Conservation (phyloP, 176 grass and related monocot species). For the Juncus inflexus region DNA sequence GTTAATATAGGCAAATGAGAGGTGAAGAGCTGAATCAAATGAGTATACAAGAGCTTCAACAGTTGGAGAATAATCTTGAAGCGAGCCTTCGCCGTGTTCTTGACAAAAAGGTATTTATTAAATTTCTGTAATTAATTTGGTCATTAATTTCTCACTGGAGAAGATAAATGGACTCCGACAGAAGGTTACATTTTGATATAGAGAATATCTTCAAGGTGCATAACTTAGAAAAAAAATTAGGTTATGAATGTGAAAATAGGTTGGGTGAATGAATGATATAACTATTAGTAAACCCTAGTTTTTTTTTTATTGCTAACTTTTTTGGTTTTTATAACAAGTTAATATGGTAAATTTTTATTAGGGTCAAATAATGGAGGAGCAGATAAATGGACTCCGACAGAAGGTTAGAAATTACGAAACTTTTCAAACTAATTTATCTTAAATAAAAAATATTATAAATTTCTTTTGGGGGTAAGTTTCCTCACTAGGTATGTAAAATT, state of each 20-base stretch:
- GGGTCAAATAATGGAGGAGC: conserved; percentile 74
- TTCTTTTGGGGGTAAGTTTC: conserved; percentile 32
- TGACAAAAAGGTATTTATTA: conserved; percentile 56
- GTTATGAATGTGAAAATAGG: too few species aligned
- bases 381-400: conserved; percentile 60
- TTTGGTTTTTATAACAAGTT: too few species aligned
- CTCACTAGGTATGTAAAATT: not conserved
- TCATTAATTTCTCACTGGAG: not conserved
- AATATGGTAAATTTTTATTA: conserved; percentile 28
- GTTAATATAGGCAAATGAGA: conserved; percentile 65
- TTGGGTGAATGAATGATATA: too few species aligned
- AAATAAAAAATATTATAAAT: conserved; percentile 3
- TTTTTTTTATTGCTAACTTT: conserved; percentile 2
- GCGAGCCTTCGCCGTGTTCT: conserved; percentile 60
- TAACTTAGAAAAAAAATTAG: too few species aligned
- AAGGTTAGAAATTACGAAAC: conserved; percentile 55
- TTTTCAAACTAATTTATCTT: conserved; percentile 24
- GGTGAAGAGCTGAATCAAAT: conserved; percentile 78
- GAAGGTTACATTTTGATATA: not conserved
- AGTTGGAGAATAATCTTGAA: conserved; percentile 84
- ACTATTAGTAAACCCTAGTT: not conserved
- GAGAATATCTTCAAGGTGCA: not conserved
- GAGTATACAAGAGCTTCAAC: conserved; percentile 61
- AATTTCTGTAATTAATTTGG: too few species aligned
- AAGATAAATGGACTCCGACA: too few species aligned